Percentiles rank a stretch among this genome's conserved stretches.
These are phyloP conservation scores for Sphagnurus paluster DNA, from an alignment of 1,284 basidiomycete species.

Conservation along the genomic window DNA sequence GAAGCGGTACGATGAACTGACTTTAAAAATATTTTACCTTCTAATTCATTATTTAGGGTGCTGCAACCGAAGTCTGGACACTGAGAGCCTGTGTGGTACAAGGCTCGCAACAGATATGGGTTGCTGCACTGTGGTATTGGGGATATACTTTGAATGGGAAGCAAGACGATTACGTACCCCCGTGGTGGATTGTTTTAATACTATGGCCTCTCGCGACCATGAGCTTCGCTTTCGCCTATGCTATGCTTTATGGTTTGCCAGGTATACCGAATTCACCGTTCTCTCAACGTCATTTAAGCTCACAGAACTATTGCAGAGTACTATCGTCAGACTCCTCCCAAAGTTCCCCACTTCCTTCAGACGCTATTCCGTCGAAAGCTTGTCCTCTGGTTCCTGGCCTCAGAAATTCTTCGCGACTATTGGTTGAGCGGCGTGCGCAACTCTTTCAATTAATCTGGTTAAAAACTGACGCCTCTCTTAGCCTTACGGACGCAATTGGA, in stretches of 20 bases:
- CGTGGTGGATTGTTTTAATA: slow-evolving; percentile 83
- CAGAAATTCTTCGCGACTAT: slow-evolving; percentile 87
- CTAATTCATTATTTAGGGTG: slow-evolving; percentile 50
- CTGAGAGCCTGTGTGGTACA: slow-evolving; percentile 88
- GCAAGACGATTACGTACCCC: slow-evolving; percentile 48
- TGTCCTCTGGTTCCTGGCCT: slow-evolving; percentile 90
- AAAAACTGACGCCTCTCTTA: slow-evolving; percentile 29
- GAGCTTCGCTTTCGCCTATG: slow-evolving; percentile 75
- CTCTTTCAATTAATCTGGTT: slow-evolving; percentile 4
- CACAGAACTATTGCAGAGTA: slow-evolving; percentile 52
- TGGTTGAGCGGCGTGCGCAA: slow-evolving; percentile 84
- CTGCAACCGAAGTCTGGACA: slow-evolving; percentile 91
- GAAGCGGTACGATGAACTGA: slow-evolving; percentile 66
- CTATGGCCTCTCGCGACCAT: slow-evolving; percentile 82
- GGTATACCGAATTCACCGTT: slow-evolving; percentile 46
- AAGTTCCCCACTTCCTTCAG: slow-evolving; percentile 87
- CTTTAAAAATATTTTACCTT: neutral
- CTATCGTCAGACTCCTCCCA: slow-evolving; percentile 86
- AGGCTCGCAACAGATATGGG: slow-evolving; percentile 92
- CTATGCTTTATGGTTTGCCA: slow-evolving; percentile 84
- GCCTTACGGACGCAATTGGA: slow-evolving; percentile 92
- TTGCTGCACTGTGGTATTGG: slow-evolving; percentile 94
- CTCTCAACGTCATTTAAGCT: neutral
- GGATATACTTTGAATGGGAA: slow-evolving; percentile 74
- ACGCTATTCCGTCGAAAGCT: slow-evolving; percentile 88